Conservation (phyloP, 495 filamentous ascomycete genomes). For the Saxispiralis lemnorum region DNA sequence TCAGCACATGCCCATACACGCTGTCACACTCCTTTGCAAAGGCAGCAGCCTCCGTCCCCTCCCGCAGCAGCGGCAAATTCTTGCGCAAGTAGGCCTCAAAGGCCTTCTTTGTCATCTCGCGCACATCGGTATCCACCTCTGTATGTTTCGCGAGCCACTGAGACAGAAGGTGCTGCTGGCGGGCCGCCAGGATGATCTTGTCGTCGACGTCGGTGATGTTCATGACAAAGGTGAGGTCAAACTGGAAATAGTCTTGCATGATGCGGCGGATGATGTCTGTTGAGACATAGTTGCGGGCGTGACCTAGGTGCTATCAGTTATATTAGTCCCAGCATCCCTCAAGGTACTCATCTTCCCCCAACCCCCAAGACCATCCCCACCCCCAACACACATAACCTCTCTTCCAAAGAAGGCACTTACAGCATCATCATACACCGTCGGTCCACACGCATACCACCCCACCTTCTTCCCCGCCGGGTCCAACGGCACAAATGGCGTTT, state of each 20-base stretch:
- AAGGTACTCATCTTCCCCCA: neutral
- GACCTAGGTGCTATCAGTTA: conserved; percentile 48
- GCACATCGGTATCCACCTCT: conserved; percentile 29
- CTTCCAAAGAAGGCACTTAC: neutral
- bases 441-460: conserved; percentile 31
- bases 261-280: conserved; percentile 86
- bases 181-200: conserved; percentile 78
- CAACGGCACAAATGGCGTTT: conserved; percentile 59
- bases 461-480: conserved; percentile 8
- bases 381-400: too few species aligned
- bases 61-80: conserved; percentile 49
- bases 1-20: conserved; percentile 44
- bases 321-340: conserved; percentile 3
- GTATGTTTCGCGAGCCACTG: conserved; percentile 33
- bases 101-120: conserved; percentile 43
- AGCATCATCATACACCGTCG: conserved; percentile 81
- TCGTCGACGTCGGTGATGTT: conserved; percentile 92
- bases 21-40: conserved; percentile 40
- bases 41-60: conserved; percentile 29
- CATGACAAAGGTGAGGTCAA: conserved; percentile 79
- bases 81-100: conserved; percentile 56
- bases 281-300: conserved; percentile 84
- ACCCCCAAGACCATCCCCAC: neutral
- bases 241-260: conserved; percentile 70
- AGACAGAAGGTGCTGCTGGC: conserved; percentile 56